Percentiles rank a stretch among this genome's conserved stretches.
Conservation (phyloP, 441 rosid genomes). For the Bruguiera hainesii region DNA sequence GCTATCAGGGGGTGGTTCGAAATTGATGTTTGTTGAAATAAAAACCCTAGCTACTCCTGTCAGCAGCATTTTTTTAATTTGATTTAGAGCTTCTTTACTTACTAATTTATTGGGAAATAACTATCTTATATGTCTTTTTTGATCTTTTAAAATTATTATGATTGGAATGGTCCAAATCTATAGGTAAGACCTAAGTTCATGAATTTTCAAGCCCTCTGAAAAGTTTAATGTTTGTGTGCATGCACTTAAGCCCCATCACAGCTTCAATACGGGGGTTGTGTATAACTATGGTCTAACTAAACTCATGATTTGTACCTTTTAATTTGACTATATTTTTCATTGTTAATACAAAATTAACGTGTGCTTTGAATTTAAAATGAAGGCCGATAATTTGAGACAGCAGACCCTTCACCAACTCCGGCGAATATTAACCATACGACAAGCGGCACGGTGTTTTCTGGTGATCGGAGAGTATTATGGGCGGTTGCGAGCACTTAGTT, state of each 20-base stretch:
- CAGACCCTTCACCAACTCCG: conserved; percentile 73
- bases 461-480: conserved; percentile 86
- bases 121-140: background rate
- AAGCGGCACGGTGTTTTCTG: conserved; percentile 77
- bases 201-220: conserved; percentile 30
- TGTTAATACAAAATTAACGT: no score
- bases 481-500: conserved; percentile 86
- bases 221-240: conserved; percentile 22
- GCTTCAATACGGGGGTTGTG: conserved; percentile 20
- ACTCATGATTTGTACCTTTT: background rate
- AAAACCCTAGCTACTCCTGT: conserved; percentile 37
- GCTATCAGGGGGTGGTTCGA: conserved; percentile 48
- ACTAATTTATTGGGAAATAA: background rate
- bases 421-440: conserved; percentile 73
- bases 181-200: conserved; percentile 27
- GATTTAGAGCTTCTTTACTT: background rate
- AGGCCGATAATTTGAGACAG: conserved; percentile 94
- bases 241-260: background rate
- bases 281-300: conserved; percentile 11
- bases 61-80: conserved; percentile 3
- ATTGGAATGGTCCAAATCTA: conserved; percentile 35
- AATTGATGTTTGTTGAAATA: conserved; percentile 44
- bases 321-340: no score
- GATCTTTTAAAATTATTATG: conserved; percentile 19
- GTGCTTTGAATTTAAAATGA: conserved; percentile 2